Percentiles rank a stretch among this genome's conserved stretches.
Evolutionary conservation across 2,329 filamentous ascomycete species (phyloP).

Genomic region (Nothomitra cinnamomea): DNA sequence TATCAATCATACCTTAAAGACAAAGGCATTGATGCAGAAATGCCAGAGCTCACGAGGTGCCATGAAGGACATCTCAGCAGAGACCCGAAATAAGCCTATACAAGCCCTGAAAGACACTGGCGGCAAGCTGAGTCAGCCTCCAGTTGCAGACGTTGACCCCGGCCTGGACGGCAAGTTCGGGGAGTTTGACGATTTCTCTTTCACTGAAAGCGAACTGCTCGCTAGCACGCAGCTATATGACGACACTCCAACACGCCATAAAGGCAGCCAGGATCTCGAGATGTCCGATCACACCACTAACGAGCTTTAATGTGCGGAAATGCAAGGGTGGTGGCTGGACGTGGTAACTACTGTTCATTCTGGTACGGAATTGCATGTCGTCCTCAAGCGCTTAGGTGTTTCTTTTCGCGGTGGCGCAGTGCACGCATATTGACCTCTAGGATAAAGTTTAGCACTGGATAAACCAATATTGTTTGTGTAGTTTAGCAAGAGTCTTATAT

Average conservation of each 20-base stretch:
- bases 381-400: no score
- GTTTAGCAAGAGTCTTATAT: no score
- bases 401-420: no score
- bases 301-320: no score
- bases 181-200: constrained; percentile 17
- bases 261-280: background rate
- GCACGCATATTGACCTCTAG: no score
- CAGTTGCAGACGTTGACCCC: background rate
- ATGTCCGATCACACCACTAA: constrained; percentile 6
- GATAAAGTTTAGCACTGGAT: no score
- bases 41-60: background rate
- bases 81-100: background rate
- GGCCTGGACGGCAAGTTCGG: constrained; percentile 3
- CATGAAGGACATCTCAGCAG: background rate
- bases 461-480: no score
- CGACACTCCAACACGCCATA: constrained; percentile 10
- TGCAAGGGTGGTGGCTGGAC: no score
- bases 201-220: constrained; percentile 21
- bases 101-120: background rate
- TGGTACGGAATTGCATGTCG: no score
- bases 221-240: constrained; percentile 18
- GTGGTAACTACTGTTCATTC: no score
- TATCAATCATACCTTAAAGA: constrained; percentile 4
- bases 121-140: background rate
- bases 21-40: background rate